Percentiles rank a stretch among this genome's conserved stretches.
Evolutionary conservation across 2,329 filamentous ascomycete species (phyloP).

Genomic region (Tolypocladium capitatum): DNA sequence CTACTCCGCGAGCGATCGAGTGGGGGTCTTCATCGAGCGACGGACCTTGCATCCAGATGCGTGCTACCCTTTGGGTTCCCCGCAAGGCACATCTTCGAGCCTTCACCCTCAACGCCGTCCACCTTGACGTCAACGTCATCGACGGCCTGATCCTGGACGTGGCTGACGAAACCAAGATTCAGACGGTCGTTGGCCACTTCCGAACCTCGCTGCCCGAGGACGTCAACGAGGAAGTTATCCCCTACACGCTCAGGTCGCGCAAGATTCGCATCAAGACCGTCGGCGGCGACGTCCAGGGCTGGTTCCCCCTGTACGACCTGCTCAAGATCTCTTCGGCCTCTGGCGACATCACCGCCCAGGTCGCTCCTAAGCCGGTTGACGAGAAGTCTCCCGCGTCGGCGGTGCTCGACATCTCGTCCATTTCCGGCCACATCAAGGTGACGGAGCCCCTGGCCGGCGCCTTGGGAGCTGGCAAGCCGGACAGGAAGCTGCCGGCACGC

Average conservation of each 20-base stretch:
- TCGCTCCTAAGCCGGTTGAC: slow-evolving; percentile 27
- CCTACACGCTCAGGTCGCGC: slow-evolving; percentile 30
- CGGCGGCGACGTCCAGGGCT: slow-evolving; percentile 30
- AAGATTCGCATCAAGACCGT: slow-evolving; percentile 27
- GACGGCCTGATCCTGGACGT: slow-evolving; percentile 25
- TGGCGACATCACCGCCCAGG: slow-evolving; percentile 25
- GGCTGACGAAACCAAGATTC: slow-evolving; percentile 15
- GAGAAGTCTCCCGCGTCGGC: slow-evolving; percentile 23
- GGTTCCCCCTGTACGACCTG: slow-evolving; percentile 37
- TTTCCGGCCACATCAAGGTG: slow-evolving; percentile 30
- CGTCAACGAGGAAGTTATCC: slow-evolving; percentile 11
- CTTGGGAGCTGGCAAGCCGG: slow-evolving; percentile 6
- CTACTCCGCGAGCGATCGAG: slow-evolving; percentile 21
- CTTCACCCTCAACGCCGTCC: slow-evolving; percentile 22
- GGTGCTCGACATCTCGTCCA: slow-evolving; percentile 24
- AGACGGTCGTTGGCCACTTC: slow-evolving; percentile 22
- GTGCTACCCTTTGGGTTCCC: slow-evolving; percentile 33
- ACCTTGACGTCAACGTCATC: slow-evolving; percentile 26
- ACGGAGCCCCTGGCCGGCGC: slow-evolving; percentile 24
- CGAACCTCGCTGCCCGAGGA: slow-evolving; percentile 16
- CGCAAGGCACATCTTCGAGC: slow-evolving; percentile 21
- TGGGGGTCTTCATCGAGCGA: slow-evolving; percentile 14
- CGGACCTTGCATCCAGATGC: slow-evolving; percentile 34
- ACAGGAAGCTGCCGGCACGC: slow-evolving; percentile 24
- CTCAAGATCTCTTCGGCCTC: slow-evolving; percentile 31